These are phyloP conservation scores for Fusarium circinatum DNA, from an alignment of 2,329 filamentous ascomycete genomes.

Conservation along the genomic window DNA sequence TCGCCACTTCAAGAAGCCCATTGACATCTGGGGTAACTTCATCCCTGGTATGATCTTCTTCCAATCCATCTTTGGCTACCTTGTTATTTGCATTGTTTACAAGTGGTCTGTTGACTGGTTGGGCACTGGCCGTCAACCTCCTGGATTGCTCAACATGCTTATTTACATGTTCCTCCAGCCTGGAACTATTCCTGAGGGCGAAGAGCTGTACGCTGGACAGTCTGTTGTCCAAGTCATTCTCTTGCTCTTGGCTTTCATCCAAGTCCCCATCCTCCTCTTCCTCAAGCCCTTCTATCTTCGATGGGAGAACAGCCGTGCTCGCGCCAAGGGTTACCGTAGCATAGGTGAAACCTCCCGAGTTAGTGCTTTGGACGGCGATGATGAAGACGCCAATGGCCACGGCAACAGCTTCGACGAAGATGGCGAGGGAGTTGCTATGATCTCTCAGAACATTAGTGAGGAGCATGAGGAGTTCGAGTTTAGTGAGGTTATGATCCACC, in stretches of 20 bases:
- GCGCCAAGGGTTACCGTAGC: slow-evolving; percentile 89
- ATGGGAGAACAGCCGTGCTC: slow-evolving; percentile 90
- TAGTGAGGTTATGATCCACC: slow-evolving; percentile 97
- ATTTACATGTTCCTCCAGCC: slow-evolving; percentile 99
- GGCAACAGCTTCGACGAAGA: slow-evolving; percentile 72
- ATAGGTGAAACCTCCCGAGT: slow-evolving; percentile 90
- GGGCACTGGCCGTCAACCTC: slow-evolving; percentile 71
- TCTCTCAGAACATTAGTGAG: slow-evolving; percentile 84
- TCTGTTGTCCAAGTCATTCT: slow-evolving; percentile 78
- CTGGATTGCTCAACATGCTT: slow-evolving; percentile 95
- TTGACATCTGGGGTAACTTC: slow-evolving; percentile 98
- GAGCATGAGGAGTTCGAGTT: slow-evolving; percentile 99
- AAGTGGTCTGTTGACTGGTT: slow-evolving; percentile 96
- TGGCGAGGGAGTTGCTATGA: slow-evolving; percentile 85
- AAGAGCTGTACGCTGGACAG: slow-evolving; percentile 83
- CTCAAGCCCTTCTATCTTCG: slow-evolving; percentile 96
- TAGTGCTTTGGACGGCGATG: slow-evolving; percentile 89
- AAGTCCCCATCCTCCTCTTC: slow-evolving; percentile 92
- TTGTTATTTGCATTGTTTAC: slow-evolving; percentile 93
- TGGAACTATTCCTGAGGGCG: slow-evolving; percentile 69
- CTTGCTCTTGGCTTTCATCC: slow-evolving; percentile 81
- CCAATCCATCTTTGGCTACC: slow-evolving; percentile 97
- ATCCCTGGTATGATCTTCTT: slow-evolving; percentile 99
- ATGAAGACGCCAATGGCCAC: slow-evolving; percentile 66
- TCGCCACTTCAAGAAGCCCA: slow-evolving; percentile 90